phyloP scores from a whole-genome alignment of 2,329 filamentous ascomycete genomes.

The Epicoccum nigrum region DNA sequence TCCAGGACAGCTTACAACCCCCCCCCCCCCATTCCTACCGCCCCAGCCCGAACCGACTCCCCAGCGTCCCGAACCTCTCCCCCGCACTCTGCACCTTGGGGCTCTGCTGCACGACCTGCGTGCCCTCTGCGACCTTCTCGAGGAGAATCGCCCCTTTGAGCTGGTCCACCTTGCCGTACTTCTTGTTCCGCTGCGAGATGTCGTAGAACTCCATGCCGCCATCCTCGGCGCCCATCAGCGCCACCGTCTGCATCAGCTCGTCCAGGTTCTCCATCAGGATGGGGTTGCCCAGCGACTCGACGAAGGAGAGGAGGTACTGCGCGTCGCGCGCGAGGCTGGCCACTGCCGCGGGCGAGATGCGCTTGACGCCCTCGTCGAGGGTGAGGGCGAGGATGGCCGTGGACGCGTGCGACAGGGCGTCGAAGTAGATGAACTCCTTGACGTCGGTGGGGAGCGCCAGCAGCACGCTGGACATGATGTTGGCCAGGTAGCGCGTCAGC shows the following conservation, averaged over 20 bases:
- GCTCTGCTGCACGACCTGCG: constrained; percentile 44
- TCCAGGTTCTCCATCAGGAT: constrained; percentile 89
- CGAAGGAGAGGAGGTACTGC: constrained; percentile 81
- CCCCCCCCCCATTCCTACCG: constrained; percentile 14
- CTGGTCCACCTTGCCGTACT: constrained; percentile 91
- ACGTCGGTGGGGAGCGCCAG: constrained; percentile 93
- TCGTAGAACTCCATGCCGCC: constrained; percentile 94
- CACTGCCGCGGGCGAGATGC: constrained; percentile 87
- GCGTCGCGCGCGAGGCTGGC: constrained; percentile 82
- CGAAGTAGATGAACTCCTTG: constrained; percentile 97
- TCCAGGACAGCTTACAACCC: too few relatives aligned
- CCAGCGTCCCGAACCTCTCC: constrained; percentile 45
- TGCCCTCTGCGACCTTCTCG: constrained; percentile 68
- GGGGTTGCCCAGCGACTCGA: constrained; percentile 83
- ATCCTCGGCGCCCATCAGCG: constrained; percentile 83
- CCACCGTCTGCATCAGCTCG: constrained; percentile 90
- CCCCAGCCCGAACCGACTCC: constrained; percentile 41
- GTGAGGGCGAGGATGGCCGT: constrained; percentile 83
- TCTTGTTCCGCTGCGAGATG: constrained; percentile 84
- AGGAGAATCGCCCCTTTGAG: constrained; percentile 85
- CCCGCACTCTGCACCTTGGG: constrained; percentile 32
- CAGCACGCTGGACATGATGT: constrained; percentile 95
- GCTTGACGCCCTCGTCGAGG: constrained; percentile 76
- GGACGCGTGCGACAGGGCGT: constrained; percentile 88
- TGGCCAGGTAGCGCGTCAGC: constrained; percentile 86